Percentiles rank a stretch among this genome's conserved stretches.
Conservation (phyloP, 2,329 filamentous ascomycete species). For the Calonectria henricotiae region DNA sequence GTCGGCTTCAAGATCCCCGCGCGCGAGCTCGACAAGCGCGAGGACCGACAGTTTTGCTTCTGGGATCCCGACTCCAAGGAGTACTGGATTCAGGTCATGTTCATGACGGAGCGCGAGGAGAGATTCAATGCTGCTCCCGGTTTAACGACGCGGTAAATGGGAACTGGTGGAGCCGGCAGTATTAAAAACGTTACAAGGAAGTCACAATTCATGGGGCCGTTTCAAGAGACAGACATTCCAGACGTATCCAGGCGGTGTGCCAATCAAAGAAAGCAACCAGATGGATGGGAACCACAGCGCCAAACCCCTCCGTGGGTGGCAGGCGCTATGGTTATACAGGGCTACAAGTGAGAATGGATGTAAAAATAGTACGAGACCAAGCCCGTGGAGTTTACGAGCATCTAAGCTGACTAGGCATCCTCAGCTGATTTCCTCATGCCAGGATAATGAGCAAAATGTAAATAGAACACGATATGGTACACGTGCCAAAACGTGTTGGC, state of each 20-base stretch:
- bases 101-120: conserved; percentile 98
- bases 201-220: neutral
- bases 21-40: conserved; percentile 90
- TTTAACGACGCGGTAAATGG: conserved; percentile 65
- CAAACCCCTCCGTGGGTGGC: neutral
- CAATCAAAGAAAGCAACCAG: neutral
- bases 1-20: conserved; percentile 97
- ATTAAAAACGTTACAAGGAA: conserved; percentile 3
- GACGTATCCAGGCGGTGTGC: neutral
- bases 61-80: conserved; percentile 97
- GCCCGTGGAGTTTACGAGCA: conserved; percentile 22
- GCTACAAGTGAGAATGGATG: neutral
- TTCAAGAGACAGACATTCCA: neutral
- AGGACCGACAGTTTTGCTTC: conserved; percentile 92
- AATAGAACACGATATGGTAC: conserved; percentile 24
- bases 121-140: conserved; percentile 81
- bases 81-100: conserved; percentile 98
- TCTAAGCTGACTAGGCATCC: conserved; percentile 35
- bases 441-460: conserved; percentile 34
- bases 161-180: neutral
- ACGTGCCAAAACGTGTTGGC: conserved; percentile 22
- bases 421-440: conserved; percentile 12
- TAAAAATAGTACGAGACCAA: conserved; percentile 39
- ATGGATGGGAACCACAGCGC: neutral
- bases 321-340: neutral